Conservation (phyloP, 192 early-diverging fungal genomes). For the Entomortierella chlamydospora region DNA sequence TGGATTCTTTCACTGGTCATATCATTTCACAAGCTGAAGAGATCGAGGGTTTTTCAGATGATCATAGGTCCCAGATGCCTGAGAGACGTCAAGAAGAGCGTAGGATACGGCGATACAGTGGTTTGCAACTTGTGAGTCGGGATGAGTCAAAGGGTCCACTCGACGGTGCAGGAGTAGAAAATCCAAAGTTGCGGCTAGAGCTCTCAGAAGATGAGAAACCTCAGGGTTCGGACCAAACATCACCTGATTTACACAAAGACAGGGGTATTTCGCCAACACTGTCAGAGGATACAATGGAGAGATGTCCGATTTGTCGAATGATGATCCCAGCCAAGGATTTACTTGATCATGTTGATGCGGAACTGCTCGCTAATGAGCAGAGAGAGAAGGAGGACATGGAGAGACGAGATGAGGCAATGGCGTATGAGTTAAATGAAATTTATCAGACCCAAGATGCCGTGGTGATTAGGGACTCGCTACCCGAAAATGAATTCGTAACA, state of each 20-base stretch:
- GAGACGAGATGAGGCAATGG: slow-evolving; percentile 23
- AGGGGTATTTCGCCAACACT: slow-evolving; percentile 10
- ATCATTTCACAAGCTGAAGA: slow-evolving; percentile 17
- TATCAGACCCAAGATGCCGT: slow-evolving; percentile 22
- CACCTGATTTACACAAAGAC: not conserved
- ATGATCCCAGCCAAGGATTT: slow-evolving; percentile 27
- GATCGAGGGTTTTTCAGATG: slow-evolving; percentile 41
- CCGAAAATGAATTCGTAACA: not conserved
- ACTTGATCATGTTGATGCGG: slow-evolving; percentile 29
- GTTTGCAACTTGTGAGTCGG: slow-evolving; percentile 3
- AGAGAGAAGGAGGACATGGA: slow-evolving; percentile 23
- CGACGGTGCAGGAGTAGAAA: not conserved
- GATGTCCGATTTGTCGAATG: slow-evolving; percentile 24
- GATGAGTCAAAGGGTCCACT: not conserved
- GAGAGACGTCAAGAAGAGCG: not conserved
- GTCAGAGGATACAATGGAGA: slow-evolving; percentile 10
- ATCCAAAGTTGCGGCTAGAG: not conserved
- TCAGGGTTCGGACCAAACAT: not conserved
- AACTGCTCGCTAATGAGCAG: slow-evolving; percentile 21
- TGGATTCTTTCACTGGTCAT: not conserved
- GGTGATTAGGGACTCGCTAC: not conserved
- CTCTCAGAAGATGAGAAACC: not conserved
- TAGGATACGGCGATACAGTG: slow-evolving; percentile 11
- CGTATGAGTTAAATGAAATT: slow-evolving; percentile 4
- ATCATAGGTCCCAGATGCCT: slow-evolving; percentile 5